Evolutionary conservation across 2,329 filamentous ascomycete species (phyloP).

Genomic region (Phialocephala subalpina): DNA sequence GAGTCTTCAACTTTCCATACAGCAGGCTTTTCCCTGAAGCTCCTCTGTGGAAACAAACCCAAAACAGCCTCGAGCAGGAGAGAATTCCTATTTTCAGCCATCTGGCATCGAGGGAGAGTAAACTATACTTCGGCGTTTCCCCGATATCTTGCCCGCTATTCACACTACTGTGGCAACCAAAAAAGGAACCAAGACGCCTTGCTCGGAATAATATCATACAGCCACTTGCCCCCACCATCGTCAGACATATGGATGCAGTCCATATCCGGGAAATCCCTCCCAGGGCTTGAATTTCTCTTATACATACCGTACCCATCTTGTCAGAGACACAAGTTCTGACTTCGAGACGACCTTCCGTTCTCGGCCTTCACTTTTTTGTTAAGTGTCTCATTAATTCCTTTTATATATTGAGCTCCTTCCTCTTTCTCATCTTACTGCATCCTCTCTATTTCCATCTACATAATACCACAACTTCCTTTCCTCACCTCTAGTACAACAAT

Average conservation of each 20-base stretch:
- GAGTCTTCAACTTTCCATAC: background rate
- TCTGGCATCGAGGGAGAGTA: background rate
- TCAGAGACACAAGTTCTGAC: constrained; percentile 8
- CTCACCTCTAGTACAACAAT: constrained; percentile 15
- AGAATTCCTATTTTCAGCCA: constrained; percentile 3
- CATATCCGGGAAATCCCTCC: constrained; percentile 26
- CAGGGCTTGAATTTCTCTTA: constrained; percentile 25
- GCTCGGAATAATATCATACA: constrained; percentile 33
- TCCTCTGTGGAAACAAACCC: background rate
- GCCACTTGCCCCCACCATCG: constrained; percentile 21
- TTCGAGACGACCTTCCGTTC: constrained; percentile 22
- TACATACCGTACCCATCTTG: constrained; percentile 22
- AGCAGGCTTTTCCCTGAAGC: background rate
- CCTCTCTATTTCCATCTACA: background rate
- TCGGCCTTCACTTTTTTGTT: constrained; percentile 19
- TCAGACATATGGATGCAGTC: constrained; percentile 17
- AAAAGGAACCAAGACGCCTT: constrained; percentile 9
- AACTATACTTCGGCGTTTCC: background rate
- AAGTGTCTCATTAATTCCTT: constrained; percentile 15
- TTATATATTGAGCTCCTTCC: constrained; percentile 22
- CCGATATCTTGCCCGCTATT: constrained; percentile 10
- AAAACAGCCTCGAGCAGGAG: constrained; percentile 3
- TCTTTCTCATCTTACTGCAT: constrained; percentile 11
- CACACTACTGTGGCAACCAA: constrained; percentile 6
- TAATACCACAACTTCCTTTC: constrained; percentile 9